phyloP scores from a whole-genome alignment of 2,329 filamentous ascomycete genomes.

The Colletotrichum sp. region DNA sequence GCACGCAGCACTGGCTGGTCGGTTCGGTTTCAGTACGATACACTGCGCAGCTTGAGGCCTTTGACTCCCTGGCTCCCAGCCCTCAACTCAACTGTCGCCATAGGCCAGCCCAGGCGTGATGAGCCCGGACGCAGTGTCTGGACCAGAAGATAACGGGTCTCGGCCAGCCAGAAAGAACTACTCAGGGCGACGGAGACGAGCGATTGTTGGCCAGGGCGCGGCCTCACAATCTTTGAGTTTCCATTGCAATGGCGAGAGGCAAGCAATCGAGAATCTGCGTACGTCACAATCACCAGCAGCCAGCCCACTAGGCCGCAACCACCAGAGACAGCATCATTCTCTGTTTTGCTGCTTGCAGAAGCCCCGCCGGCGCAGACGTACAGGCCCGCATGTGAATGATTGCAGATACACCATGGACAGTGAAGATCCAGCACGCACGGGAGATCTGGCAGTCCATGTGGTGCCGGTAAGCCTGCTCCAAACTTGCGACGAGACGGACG shows the following conservation, averaged over 20 bases:
- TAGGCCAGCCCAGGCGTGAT: neutral
- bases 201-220: neutral
- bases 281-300: neutral
- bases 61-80: neutral
- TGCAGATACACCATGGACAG: neutral
- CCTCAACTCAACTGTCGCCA: neutral
- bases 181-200: neutral
- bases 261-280: neutral
- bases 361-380: neutral
- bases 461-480: neutral
- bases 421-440: neutral
- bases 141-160: neutral
- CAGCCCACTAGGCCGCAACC: neutral
- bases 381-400: neutral
- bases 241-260: neutral
- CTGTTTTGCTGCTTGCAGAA: neutral
- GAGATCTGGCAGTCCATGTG: neutral
- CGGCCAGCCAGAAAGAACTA: neutral
- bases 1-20: conserved; percentile 3
- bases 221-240: neutral
- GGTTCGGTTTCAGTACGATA: neutral
- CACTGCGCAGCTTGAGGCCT: neutral
- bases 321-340: neutral
- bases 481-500: conserved; percentile 2
- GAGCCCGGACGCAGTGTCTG: neutral